Evolutionary conservation across 2,329 filamentous ascomycete genomes (phyloP).

Genomic region (Colletotrichum karsti): DNA sequence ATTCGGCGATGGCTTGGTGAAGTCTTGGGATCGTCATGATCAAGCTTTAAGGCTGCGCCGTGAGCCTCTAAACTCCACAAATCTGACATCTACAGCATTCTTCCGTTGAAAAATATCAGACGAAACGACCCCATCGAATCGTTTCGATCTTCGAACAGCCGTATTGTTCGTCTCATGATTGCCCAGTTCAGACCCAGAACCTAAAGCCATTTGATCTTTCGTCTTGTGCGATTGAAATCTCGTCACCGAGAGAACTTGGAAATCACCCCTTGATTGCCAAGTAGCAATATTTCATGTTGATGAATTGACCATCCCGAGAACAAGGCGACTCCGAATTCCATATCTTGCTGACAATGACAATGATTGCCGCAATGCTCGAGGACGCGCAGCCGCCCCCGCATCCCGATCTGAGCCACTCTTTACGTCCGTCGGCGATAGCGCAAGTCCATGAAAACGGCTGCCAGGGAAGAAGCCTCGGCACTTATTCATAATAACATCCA

Average conservation of each 20-base stretch:
- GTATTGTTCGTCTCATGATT: not conserved
- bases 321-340: not conserved
- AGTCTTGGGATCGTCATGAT: not conserved
- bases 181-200: not conserved
- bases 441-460: not conserved
- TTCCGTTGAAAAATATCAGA: not conserved
- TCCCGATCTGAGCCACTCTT: slow-evolving; percentile 2
- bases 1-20: not conserved
- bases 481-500: not conserved
- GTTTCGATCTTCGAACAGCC: not conserved
- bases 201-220: too few relatives aligned
- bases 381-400: slow-evolving; percentile 2
- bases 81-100: not conserved
- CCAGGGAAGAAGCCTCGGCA: not conserved
- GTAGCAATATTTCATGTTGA: not conserved
- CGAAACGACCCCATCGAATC: not conserved
- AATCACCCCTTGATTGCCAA: not conserved
- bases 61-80: not conserved
- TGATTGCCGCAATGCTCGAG: not conserved
- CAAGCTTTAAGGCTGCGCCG: not conserved
- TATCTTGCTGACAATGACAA: not conserved
- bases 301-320: not conserved
- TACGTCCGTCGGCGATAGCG: not conserved
- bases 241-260: too few relatives aligned
- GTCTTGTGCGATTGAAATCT: too few relatives aligned